Percentiles rank a stretch among this genome's conserved stretches.
Conservation (phyloP, 1,284 basidiomycete genomes). For the Moniliella sp. region DNA sequence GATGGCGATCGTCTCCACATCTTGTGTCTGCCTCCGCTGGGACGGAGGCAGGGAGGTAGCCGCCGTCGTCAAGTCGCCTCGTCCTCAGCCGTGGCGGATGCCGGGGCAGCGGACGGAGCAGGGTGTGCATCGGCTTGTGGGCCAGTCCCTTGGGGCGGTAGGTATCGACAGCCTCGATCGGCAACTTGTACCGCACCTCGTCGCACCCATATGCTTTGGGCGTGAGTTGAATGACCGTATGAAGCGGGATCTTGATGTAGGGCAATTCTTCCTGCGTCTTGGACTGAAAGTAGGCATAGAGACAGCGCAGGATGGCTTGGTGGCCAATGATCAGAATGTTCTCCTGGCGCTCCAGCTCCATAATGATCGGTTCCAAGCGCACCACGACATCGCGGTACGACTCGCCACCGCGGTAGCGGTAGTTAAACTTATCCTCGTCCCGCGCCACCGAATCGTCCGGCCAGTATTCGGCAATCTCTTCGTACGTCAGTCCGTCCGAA, state of each 20-base stretch:
- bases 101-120: too few relatives aligned
- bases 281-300: slow-evolving; percentile 81
- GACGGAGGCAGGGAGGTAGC: too few relatives aligned
- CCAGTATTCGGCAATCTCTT: slow-evolving; percentile 80
- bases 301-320: slow-evolving; percentile 41
- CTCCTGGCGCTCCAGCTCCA: slow-evolving; percentile 91
- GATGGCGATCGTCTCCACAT: too few relatives aligned
- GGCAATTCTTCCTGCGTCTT: slow-evolving; percentile 78
- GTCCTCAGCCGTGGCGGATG: too few relatives aligned
- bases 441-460: slow-evolving; percentile 96
- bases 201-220: slow-evolving; percentile 97
- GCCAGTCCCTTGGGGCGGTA: slow-evolving; percentile 23
- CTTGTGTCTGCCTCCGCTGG: too few relatives aligned
- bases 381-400: slow-evolving; percentile 80
- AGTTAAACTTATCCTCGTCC: slow-evolving; percentile 98
- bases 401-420: slow-evolving; percentile 78
- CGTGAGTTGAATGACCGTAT: slow-evolving; percentile 90
- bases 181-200: slow-evolving; percentile 53
- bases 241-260: slow-evolving; percentile 68
- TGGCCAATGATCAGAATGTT: slow-evolving; percentile 93
- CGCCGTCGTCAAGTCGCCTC: too few relatives aligned
- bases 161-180: slow-evolving; percentile 31
- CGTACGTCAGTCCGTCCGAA: slow-evolving; percentile 97
- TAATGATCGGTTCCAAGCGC: slow-evolving; percentile 86
- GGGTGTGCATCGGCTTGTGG: too few relatives aligned